Evolutionary conservation across 2,329 filamentous ascomycete species (phyloP).

Genomic region (Lecanicillium sp.): DNA sequence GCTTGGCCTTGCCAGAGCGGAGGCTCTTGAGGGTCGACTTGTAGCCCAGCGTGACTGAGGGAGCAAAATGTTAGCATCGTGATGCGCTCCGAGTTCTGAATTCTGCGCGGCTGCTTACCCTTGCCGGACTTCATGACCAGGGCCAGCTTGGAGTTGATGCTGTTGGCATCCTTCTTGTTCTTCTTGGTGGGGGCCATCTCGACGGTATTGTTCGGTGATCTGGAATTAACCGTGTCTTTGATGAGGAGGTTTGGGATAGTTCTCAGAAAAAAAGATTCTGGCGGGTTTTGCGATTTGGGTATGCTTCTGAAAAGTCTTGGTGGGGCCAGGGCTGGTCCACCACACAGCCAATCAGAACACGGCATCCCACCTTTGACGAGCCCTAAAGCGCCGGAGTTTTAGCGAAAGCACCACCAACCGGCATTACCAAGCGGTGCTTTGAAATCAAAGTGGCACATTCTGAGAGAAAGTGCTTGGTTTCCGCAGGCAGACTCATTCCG

Average conservation of each 20-base stretch:
- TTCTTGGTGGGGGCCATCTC: conserved; percentile 68
- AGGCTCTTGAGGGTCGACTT: conserved; percentile 66
- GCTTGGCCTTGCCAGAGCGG: conserved; percentile 95
- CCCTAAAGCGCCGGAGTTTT: conserved; percentile 34
- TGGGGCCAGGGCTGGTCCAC: conserved; percentile 11
- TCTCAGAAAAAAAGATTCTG: conserved; percentile 15
- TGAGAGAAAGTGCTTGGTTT: conserved; percentile 9
- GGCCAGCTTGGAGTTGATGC: conserved; percentile 53
- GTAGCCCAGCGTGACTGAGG: conserved; percentile 32
- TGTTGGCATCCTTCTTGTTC: conserved; percentile 78
- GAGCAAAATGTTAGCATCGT: conserved; percentile 10
- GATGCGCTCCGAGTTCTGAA: not conserved
- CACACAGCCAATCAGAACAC: conserved; percentile 20
- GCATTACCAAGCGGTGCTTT: conserved; percentile 36
- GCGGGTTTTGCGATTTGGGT: conserved; percentile 16
- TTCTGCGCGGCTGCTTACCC: conserved; percentile 48
- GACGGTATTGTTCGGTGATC: conserved; percentile 35
- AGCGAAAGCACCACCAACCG: conserved; percentile 22
- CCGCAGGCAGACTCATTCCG: conserved; percentile 17
- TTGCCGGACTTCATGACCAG: conserved; percentile 62
- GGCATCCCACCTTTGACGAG: conserved; percentile 12
- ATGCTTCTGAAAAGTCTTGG: conserved; percentile 6
- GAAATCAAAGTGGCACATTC: conserved; percentile 38
- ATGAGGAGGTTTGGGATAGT: not conserved
- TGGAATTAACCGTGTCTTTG: conserved; percentile 14